These are phyloP conservation scores for Paraleonurus japonicus DNA, from an alignment of 257 asterid species.

Conservation along the genomic window DNA sequence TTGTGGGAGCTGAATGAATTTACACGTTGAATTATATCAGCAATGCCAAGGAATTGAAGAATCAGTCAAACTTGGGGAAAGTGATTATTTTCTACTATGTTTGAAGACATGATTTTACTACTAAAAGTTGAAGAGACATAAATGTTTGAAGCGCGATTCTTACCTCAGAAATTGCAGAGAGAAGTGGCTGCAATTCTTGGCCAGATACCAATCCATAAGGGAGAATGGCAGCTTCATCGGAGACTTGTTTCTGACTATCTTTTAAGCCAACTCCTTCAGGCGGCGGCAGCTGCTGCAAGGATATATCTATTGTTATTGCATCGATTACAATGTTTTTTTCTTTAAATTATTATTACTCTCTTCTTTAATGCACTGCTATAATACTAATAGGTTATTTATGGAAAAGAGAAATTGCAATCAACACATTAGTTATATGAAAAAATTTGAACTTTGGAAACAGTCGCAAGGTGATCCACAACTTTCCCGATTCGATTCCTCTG, in stretches of 20 bases:
- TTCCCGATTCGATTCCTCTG: too few relatives aligned
- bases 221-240: conserved; percentile 40
- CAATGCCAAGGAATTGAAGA: not conserved
- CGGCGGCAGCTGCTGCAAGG: conserved; percentile 48
- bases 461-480: conserved; percentile 4
- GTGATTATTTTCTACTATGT: not conserved
- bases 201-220: conserved; percentile 48
- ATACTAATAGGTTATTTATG: not conserved
- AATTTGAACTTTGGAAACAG: not conserved
- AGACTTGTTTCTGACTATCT: conserved; percentile 28
- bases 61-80: not conserved
- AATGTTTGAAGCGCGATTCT: conserved; percentile 15
- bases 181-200: conserved; percentile 60
- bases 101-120: not conserved
- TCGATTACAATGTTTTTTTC: not conserved
- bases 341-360: too few relatives aligned
- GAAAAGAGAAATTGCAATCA: not conserved
- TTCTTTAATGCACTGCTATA: too few relatives aligned
- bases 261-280: conserved; percentile 32
- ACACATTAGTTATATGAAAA: not conserved
- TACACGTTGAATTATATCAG: not conserved
- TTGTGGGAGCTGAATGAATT: conserved; percentile 70
- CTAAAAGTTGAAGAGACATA: not conserved
- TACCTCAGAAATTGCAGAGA: conserved; percentile 79
- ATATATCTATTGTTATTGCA: conserved; percentile 17